Conservation (phyloP, 2,329 filamentous ascomycete species). For the Penicillium sp. region DNA sequence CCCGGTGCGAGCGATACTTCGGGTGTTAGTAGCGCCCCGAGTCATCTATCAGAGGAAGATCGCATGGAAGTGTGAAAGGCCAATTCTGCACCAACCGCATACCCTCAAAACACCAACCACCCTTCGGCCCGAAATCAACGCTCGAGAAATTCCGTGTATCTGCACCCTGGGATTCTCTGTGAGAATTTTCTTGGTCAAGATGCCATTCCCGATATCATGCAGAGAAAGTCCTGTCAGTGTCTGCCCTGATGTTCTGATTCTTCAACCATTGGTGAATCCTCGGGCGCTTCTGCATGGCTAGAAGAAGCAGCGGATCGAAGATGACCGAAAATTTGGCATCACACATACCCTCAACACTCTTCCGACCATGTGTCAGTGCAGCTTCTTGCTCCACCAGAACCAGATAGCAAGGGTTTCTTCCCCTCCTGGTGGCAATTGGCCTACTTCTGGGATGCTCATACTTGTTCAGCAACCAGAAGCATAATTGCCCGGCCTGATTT, state of each 20-base stretch:
- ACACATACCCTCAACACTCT: background rate
- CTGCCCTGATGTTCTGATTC: background rate
- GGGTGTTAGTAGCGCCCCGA: conserved; percentile 48
- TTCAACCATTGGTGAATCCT: background rate
- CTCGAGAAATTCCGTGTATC: too few relatives aligned
- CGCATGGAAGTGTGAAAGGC: conserved; percentile 43
- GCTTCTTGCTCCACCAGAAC: background rate
- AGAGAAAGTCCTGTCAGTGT: background rate
- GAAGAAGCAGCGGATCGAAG: background rate
- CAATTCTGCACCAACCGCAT: background rate
- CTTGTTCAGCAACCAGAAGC: background rate
- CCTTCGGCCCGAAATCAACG: background rate
- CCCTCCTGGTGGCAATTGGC: background rate
- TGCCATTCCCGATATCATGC: background rate
- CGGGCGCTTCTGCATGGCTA: background rate
- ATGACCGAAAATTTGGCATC: background rate
- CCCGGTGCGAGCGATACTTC: conserved; percentile 44
- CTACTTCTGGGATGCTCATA: background rate
- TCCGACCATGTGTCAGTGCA: background rate
- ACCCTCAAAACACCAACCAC: background rate
- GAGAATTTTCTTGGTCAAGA: background rate
- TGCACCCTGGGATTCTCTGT: background rate
- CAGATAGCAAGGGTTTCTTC: background rate
- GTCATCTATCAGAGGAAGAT: conserved; percentile 47
- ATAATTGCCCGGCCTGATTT: background rate